These are phyloP conservation scores for Elaeis guineensis DNA, from an alignment of 176 grass and related monocot species.

Conservation along the genomic window DNA sequence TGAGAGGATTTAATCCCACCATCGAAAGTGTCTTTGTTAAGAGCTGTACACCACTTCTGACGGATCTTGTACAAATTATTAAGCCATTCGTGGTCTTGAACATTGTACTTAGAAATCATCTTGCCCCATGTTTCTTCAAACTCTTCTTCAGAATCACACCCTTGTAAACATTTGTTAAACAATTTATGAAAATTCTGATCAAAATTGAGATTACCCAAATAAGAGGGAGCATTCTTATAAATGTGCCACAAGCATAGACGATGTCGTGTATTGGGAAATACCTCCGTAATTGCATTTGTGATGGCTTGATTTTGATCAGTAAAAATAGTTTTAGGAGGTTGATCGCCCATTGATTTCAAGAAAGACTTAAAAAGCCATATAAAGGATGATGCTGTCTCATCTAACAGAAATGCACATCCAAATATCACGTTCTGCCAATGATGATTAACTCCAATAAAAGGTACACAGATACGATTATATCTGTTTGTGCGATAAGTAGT, in stretches of 20 bases:
- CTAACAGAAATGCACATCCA: slow-evolving; percentile 56
- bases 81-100: slow-evolving; percentile 82
- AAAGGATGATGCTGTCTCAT: slow-evolving; percentile 51
- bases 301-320: slow-evolving; percentile 64
- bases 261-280: slow-evolving; percentile 58
- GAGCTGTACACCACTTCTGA: slow-evolving; percentile 61
- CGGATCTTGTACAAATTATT: slow-evolving; percentile 68
- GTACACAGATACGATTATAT: slow-evolving; percentile 47
- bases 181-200: slow-evolving; percentile 56
- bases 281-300: slow-evolving; percentile 54
- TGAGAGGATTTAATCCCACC: slow-evolving; percentile 60
- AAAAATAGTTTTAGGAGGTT: slow-evolving; percentile 53
- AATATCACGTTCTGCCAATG: slow-evolving; percentile 76
- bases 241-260: slow-evolving; percentile 63
- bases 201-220: slow-evolving; percentile 58
- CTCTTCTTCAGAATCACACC: slow-evolving; percentile 55
- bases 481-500: slow-evolving; percentile 64
- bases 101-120: slow-evolving; percentile 54
- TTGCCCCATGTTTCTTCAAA: slow-evolving; percentile 61
- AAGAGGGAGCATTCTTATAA: slow-evolving; percentile 55
- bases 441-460: slow-evolving; percentile 79
- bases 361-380: slow-evolving; percentile 63
- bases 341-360: slow-evolving; percentile 65
- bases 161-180: slow-evolving; percentile 62
- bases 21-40: slow-evolving; percentile 63